Evolutionary conservation across 129 eudicot species (phyloP), one percentile per base, ranked within the genome.

Genomic region (Arctium lappa): DNA sequence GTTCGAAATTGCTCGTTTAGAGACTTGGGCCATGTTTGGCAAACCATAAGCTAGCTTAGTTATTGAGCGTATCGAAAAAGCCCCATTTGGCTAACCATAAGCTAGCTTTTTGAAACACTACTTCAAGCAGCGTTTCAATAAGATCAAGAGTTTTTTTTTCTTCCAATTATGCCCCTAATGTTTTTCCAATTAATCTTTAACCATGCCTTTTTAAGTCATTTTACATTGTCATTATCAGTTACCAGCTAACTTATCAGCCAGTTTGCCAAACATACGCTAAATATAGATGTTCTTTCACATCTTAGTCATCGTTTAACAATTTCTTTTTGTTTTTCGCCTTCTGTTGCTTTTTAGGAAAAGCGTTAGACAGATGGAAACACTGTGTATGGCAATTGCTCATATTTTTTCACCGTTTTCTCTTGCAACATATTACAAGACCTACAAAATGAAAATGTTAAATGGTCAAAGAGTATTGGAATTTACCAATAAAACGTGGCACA

Each of bases 1-100:
- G 98, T 94, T 69, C 16, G 40, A 33, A 33, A 62, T 73, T 32
- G 30, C 18, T 76, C 36, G 13, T 13, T 50, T 1, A 50, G 63
- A 50, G 18, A 50, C 63, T 50, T 42, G 48, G 48, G 27, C 36
- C 36, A 33, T 33, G 36, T 33, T 42, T 42, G 56, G 12, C 56
- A 46, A 37, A 46, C 65, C 27, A 56, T 56, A 56, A 56, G 22
- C 22, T 56, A 56, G 65, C 22, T 74, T 12, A 13, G 65, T 5
- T 27, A 9, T 81, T 63, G 44, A 62, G 38, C 72, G 50, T 81
- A 33, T 53, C 15, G 63, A 3, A 53, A 53, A 53, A 3, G 1
- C 22, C 22, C 60, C 1, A 1, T 53, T 53, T 56, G 65, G 65
- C 16, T 56, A 50, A 16, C 65, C 65, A 15, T 56, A 16, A 56